These are phyloP conservation scores for Pseudocercospora ulei DNA, from an alignment of 2,329 filamentous ascomycete genomes.

Conservation along the genomic window DNA sequence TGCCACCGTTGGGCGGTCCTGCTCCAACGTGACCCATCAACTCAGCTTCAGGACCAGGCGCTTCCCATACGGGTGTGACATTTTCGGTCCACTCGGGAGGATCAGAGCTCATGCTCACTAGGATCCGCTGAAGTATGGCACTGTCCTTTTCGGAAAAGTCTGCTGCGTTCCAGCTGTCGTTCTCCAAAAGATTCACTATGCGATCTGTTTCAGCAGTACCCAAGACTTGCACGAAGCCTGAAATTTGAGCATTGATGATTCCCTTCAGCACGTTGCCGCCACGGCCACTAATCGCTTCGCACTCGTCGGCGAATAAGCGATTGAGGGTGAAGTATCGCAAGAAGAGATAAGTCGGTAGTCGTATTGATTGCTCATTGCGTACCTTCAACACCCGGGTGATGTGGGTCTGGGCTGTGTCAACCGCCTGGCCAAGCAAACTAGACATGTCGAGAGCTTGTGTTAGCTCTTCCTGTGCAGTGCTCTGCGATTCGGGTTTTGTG, in stretches of 20 bases:
- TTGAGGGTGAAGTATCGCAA: slow-evolving; percentile 75
- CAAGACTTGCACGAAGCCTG: slow-evolving; percentile 63
- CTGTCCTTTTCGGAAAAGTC: slow-evolving; percentile 60
- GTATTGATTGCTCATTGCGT: slow-evolving; percentile 61
- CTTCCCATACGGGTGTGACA: slow-evolving; percentile 44
- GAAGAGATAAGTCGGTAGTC: slow-evolving; percentile 59
- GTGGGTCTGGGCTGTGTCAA: slow-evolving; percentile 65
- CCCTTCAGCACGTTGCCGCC: slow-evolving; percentile 67
- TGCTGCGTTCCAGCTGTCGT: slow-evolving; percentile 67
- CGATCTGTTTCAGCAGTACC: slow-evolving; percentile 64
- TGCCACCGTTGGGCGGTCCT: slow-evolving; percentile 12
- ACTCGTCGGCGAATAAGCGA: slow-evolving; percentile 73
- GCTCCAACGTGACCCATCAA: slow-evolving; percentile 29
- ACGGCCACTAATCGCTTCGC: slow-evolving; percentile 71
- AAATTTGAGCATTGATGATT: slow-evolving; percentile 71
- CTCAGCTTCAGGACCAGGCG: slow-evolving; percentile 17
- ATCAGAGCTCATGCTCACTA: slow-evolving; percentile 63
- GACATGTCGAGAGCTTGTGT: slow-evolving; percentile 67
- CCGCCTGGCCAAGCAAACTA: slow-evolving; percentile 66
- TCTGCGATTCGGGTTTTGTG: slow-evolving; percentile 11
- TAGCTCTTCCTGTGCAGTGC: slow-evolving; percentile 56
- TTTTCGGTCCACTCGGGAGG: slow-evolving; percentile 56
- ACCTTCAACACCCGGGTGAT: slow-evolving; percentile 69
- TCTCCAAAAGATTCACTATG: slow-evolving; percentile 66
- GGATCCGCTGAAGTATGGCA: slow-evolving; percentile 52